Base-by-base conservation (phyloP, 108 stramenopile species). In the Aurantiochytrium sp. region DNA sequence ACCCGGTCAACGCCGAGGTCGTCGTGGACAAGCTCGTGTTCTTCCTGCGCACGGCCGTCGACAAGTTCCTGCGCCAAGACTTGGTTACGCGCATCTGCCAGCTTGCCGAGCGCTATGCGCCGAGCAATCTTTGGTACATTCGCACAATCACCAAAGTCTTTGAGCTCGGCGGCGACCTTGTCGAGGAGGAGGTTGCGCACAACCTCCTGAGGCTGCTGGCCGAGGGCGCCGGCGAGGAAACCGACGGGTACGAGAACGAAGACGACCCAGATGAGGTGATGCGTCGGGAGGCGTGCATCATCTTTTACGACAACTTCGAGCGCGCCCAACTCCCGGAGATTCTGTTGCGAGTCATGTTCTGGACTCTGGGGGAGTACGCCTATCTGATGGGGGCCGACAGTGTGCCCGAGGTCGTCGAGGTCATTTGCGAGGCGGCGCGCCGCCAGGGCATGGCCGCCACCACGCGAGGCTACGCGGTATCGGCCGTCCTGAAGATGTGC, bases 341-440 rank as follows among this genome's bases (percentile, higher is more conserved):
- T 15, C 94, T 99, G 68, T 87, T 97, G 54, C 96, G 97, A 87
- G 96, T 96, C 45, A 93, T 98, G 92, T 96, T 98, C 32, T 99
- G 98, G 98, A 96, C 96, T 52, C 94, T 99, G 69, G 98, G 98
- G 37, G 98, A 99, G 92, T 99, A 98, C 92, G 98, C 94, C 36
- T 97, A 96, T 86, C 92, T 99, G 87, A 91, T 94, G 53, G 90
- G 94, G 12, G 86, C 52, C 54, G 85, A 88, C 85, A 68, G 93
- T n/a, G 88, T 96, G 81, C 94, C 94, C 21, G 92, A 91, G 68
- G 92, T 98, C 45, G 87, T 96, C 73, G 88, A 92, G 42, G 89
- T 92, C 31, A 91, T 99, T 55, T 97, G 96, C 90, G 54, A 55
- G 2, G 88, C 87, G 8, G 94, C 69, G 89, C 81, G 50, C 54